Conservation (phyloP, 1,284 basidiomycete species). For the Violaceomyces palustris region DNA sequence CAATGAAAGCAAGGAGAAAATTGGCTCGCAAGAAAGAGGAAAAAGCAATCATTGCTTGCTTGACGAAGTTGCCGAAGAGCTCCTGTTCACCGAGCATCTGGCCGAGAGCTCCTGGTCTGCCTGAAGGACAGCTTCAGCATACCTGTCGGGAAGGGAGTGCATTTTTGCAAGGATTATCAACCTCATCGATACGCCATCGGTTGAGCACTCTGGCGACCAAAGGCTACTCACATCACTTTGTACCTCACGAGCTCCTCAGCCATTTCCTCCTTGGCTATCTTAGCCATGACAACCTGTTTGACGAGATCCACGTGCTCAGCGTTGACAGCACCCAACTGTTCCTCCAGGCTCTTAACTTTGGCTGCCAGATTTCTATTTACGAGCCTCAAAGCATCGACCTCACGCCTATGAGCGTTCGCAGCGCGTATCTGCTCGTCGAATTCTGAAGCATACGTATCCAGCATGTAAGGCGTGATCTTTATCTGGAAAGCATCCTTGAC, state of each 20-base stretch:
- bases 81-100: no score
- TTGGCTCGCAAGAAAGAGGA: no score
- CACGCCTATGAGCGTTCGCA: constrained; percentile 42
- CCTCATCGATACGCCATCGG: neutral
- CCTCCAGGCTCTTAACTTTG: constrained; percentile 42
- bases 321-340: constrained; percentile 36
- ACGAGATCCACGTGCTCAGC: constrained; percentile 50
- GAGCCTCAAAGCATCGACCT: constrained; percentile 45
- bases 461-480: constrained; percentile 40
- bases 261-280: constrained; percentile 51
- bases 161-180: no score
- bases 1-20: no score
- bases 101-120: constrained; percentile 27
- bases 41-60: no score
- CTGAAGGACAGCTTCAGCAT: constrained; percentile 36
- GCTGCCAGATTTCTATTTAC: constrained; percentile 48
- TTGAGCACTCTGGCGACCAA: neutral
- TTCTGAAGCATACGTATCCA: constrained; percentile 44
- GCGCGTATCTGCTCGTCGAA: constrained; percentile 45
- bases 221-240: constrained; percentile 40
- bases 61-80: no score
- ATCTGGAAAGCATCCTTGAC: constrained; percentile 45
- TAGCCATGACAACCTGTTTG: constrained; percentile 45
- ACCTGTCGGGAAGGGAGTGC: constrained; percentile 5
- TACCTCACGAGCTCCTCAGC: constrained; percentile 48